Base-by-base conservation (phyloP, 805 yeast species). In the Hanseniaspora occidentalis region DNA sequence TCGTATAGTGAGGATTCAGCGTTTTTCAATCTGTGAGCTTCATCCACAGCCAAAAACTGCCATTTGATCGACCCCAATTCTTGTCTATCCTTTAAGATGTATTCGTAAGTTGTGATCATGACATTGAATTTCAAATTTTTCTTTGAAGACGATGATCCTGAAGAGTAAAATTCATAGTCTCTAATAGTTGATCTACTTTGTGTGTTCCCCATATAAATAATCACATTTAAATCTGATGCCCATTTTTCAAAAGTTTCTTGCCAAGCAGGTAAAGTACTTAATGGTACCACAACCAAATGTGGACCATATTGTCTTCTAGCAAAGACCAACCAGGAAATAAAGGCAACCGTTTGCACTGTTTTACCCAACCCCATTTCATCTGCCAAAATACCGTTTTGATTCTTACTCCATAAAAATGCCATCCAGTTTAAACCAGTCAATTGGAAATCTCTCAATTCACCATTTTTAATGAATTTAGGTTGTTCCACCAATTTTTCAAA, bases 341-440 rank as follows among this genome's bases (percentile, higher is more conserved):
- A 92, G 2, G 95, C 73, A 11, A 92, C 95, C 0, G 97, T 92
- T 62, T 92, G 98, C 13, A 92, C 96, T 8, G 98, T 92, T 56
- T 92, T 92, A 47, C 98, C 98, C 41, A 92, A 70, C 41, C 98
- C 98, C 98, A 92, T 92, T 61, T 92, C 98, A 66, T 92, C 98
- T 4, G 98, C 98, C 33, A 92, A 66, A 38, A 92, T 92, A 42
- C 98, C 97, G 60, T 92, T 92, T 64, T 92, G 96, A 60, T 89
- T 84, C 53, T 96, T 75, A 3, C 95, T 84, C 98, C 98, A 92
- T 45, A 92, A 66, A 58, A 89, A 92, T 0, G 98, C 98, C 98
- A 92, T 92, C 99, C 99, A 92, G 61, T 92, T 92, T 46, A 92
- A 71, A 42, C 99, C 99, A 0, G 98, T 92, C 58, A 92, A 71